Percentiles rank a stretch among this genome's conserved stretches.
Evolutionary conservation across 768 basidiomycete species (phyloP).

Genomic region (Tylopilus cervinicoccineus): DNA sequence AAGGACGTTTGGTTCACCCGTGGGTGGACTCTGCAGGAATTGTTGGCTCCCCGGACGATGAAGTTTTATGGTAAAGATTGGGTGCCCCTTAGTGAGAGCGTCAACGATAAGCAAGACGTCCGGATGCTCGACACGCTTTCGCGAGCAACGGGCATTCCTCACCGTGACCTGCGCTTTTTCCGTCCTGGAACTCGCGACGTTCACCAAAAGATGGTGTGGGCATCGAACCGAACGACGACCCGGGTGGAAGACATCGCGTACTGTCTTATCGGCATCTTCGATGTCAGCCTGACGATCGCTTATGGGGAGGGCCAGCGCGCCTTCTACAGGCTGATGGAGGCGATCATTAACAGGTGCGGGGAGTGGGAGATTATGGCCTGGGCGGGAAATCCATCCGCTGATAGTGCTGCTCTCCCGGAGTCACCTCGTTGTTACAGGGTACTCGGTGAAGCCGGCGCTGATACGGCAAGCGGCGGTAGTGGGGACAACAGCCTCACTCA

Average conservation of each 20-base stretch:
- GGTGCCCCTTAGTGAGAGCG: slow-evolving; percentile 20
- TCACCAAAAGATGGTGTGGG: slow-evolving; percentile 32
- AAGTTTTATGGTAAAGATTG: slow-evolving; percentile 30
- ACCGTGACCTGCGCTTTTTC: slow-evolving; percentile 22
- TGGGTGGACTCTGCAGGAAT: slow-evolving; percentile 30
- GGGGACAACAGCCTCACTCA: not conserved
- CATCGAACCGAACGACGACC: slow-evolving; percentile 32
- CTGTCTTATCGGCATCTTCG: slow-evolving; percentile 31
- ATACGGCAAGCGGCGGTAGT: not conserved
- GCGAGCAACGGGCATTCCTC: slow-evolving; percentile 25
- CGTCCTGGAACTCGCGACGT: slow-evolving; percentile 23
- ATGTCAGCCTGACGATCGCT: slow-evolving; percentile 32
- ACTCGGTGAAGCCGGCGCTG: slow-evolving; percentile 6
- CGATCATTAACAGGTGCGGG: slow-evolving; percentile 23
- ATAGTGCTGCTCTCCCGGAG: slow-evolving; percentile 29
- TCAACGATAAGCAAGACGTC: slow-evolving; percentile 26
- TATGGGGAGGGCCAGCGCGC: slow-evolving; percentile 34
- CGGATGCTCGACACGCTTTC: slow-evolving; percentile 23
- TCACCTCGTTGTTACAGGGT: slow-evolving; percentile 29
- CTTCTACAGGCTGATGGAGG: slow-evolving; percentile 28
- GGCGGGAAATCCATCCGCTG: slow-evolving; percentile 24
- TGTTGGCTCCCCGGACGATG: slow-evolving; percentile 28
- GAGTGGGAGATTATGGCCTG: slow-evolving; percentile 34
- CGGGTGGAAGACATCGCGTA: slow-evolving; percentile 32
- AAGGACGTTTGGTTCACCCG: slow-evolving; percentile 31